These are phyloP conservation scores for Rhodamnia rubescens DNA, from an alignment of 345 rosid species.

Conservation along the genomic window DNA sequence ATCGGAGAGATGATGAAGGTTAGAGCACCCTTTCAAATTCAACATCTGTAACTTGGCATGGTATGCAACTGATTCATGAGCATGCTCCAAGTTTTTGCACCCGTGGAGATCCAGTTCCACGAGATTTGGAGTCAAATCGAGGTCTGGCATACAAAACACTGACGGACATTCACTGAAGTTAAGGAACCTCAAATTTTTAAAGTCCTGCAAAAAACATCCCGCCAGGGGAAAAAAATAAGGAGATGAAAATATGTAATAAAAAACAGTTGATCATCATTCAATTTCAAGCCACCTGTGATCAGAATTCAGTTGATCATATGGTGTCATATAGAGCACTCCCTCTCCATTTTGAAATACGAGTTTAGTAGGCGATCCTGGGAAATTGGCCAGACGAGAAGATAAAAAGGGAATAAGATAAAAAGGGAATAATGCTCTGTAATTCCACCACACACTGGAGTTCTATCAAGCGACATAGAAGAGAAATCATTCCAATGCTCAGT, in stretches of 20 bases:
- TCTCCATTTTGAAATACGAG: not conserved
- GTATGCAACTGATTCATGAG: not conserved
- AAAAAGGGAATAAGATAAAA: too few relatives aligned
- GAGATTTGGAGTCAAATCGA: not conserved
- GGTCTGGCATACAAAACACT: accelerated
- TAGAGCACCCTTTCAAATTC: not conserved
- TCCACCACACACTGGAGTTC: not conserved
- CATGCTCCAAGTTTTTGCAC: not conserved
- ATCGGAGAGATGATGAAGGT: not conserved
- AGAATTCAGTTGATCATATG: not conserved
- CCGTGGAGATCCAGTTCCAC: not conserved
- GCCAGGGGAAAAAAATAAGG: not conserved
- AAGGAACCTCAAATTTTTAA: not conserved
- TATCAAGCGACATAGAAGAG: not conserved
- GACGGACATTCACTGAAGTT: not conserved
- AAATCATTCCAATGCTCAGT: not conserved
- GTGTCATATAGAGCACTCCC: not conserved
- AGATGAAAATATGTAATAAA: not conserved
- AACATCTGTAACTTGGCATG: accelerated
- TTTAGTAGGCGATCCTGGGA: not conserved
- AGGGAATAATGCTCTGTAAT: not conserved
- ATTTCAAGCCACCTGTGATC: not conserved
- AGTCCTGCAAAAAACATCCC: not conserved
- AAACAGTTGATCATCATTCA: not conserved
- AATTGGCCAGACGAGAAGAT: not conserved